Conservation (phyloP, 1,139 yeast species). For the Taiozyma sp. region DNA sequence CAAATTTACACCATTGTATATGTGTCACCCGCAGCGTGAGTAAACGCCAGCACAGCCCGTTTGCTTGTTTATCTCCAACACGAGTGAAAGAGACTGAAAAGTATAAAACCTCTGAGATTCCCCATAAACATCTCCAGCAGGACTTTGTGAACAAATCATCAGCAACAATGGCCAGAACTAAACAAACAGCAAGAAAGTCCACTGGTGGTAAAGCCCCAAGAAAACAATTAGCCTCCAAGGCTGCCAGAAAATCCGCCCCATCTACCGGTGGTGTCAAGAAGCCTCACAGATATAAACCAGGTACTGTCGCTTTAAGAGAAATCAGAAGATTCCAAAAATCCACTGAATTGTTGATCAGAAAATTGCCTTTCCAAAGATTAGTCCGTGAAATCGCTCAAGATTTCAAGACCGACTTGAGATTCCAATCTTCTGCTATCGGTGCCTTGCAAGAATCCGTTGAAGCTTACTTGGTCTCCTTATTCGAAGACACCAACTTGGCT, state of each 20-base stretch:
- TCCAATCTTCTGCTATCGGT: conserved; percentile 98
- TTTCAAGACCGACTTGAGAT: conserved; percentile 96
- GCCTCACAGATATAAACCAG: conserved; percentile 99
- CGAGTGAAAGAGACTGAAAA: not conserved
- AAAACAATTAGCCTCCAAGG: conserved; percentile 98
- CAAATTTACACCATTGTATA: not conserved
- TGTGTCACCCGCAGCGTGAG: not conserved
- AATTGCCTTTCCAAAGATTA: conserved; percentile 98
- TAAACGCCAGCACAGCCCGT: not conserved
- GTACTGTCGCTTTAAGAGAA: conserved; percentile 99
- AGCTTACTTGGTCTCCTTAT: conserved; percentile 88
- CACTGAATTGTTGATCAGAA: conserved; percentile 94
- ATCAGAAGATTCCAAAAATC: conserved; percentile 99
- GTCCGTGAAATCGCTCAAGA: conserved; percentile 98
- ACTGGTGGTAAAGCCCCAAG: conserved; percentile 99
- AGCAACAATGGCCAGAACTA: conserved; percentile 87
- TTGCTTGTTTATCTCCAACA: not conserved
- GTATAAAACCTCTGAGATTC: not conserved
- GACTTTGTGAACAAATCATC: not conserved
- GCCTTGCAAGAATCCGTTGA: conserved; percentile 98
- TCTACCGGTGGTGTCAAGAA: conserved; percentile 99
- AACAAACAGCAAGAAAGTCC: conserved; percentile 98
- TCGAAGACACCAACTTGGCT: conserved; percentile 97
- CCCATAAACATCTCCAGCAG: not conserved
- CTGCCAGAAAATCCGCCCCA: conserved; percentile 98